A percentile compares a stretch with the other conserved stretches of the same genome.
phyloP scores from a whole-genome alignment of 2,329 filamentous ascomycete species.

The Monosporascus cannonballus region DNA sequence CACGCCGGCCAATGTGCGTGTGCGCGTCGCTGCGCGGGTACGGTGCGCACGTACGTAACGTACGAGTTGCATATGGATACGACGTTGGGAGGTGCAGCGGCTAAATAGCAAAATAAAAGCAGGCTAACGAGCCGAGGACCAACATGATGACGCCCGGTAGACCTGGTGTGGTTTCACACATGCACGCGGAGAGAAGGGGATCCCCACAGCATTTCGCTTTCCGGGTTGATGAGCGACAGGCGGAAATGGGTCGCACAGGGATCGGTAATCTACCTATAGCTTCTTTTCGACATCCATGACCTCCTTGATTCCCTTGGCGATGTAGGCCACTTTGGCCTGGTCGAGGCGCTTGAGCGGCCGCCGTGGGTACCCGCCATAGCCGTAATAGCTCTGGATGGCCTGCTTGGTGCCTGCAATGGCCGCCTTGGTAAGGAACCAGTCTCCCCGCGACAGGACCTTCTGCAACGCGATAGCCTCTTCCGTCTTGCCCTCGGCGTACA shows the following conservation, averaged over 20 bases:
- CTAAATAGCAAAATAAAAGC: not conserved
- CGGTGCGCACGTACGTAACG: not conserved
- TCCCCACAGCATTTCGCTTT: not conserved
- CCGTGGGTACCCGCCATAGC: conserved; percentile 73
- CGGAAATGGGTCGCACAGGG: not conserved
- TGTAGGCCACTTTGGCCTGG: conserved; percentile 44
- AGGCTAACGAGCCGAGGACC: not conserved
- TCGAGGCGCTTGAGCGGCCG: conserved; percentile 63
- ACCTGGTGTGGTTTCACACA: not conserved
- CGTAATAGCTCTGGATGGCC: conserved; percentile 73
- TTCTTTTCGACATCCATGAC: conserved; percentile 60
- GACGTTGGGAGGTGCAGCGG: not conserved
- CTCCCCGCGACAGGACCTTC: conserved; percentile 68
- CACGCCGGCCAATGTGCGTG: no score
- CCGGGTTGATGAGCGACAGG: not conserved
- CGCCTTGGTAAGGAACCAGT: conserved; percentile 78
- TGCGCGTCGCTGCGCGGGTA: no score
- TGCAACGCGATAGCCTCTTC: conserved; percentile 73
- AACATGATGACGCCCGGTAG: not conserved
- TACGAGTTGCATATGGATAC: not conserved
- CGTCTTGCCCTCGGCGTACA: conserved; percentile 66
- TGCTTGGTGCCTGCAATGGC: conserved; percentile 84
- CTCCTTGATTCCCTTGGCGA: conserved; percentile 53
- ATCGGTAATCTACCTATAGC: conserved; percentile 26
- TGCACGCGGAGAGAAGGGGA: not conserved